Evolutionary conservation across 2,329 filamentous ascomycete species (phyloP), one percentile per base, ranked within the genome.

Genomic region (Sarocladiaceae sp.): DNA sequence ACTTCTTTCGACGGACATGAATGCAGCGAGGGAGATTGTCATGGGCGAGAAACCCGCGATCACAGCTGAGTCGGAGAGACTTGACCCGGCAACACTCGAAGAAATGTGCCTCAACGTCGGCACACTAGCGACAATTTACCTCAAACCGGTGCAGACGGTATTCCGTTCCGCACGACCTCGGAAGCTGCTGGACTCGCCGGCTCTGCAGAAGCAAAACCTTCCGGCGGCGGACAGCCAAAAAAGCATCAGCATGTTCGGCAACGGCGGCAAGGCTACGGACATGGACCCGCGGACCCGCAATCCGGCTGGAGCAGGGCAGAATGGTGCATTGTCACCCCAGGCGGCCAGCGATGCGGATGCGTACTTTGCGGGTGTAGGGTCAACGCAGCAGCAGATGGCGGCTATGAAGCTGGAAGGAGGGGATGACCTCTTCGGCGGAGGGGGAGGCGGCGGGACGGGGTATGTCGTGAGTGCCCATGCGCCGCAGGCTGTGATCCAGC

Each of bases 21-120:
- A 83, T 41, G 80, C 85, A 0, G 93, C 93, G 2, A 93, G 86
- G 60, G 73, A 82, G 50, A 80, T 98, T 43, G 90, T 98, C 52
- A 97, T 98, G 91, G 91, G 93, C 48, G 86, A 95, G 54, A 98
- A 98, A 62, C 93, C 93, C 6, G 79, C 91, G 6, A 97, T 98
- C 63, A 95, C 90, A 2, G 91, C 93, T 26, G 93, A 98, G 64
- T 90, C 87, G 21, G 93, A 98, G 67, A 91, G 91, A 53, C 77
- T 98, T 2, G 93, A 98, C 59, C 83, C 90, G 0, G 74, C 78
- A 35, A 98, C 93, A 0, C 74, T 98, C 6, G 93, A 98, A 65
- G 93, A 98, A 62, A 91, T 98, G 79, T 97, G 93, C 58, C 77
- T 98, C 48, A 94, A 91, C 54, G 90, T 98, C 35, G 93, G 93